Percentiles rank a stretch among this genome's conserved stretches.
These are phyloP conservation scores for Apiospora marii DNA, from an alignment of 2,329 filamentous ascomycete species.

Conservation along the genomic window DNA sequence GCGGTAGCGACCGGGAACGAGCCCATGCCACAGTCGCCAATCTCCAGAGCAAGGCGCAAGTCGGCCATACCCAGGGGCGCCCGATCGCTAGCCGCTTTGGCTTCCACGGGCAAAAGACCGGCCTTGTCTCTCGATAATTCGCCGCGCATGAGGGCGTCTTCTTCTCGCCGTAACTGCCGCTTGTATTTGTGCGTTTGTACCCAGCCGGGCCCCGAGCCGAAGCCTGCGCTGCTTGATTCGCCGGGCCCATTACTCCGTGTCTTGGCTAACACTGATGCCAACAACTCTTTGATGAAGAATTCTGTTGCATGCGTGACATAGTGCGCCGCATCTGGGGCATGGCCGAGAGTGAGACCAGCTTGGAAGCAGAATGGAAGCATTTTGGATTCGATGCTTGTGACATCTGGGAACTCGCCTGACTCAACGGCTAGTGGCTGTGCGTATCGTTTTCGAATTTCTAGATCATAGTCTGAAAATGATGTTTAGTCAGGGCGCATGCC, in stretches of 20 bases:
- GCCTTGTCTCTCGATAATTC: conserved; percentile 77
- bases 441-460: conserved; percentile 73
- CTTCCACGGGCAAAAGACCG: conserved; percentile 82
- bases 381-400: conserved; percentile 66
- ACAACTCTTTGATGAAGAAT: conserved; percentile 71
- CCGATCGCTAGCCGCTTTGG: conserved; percentile 76
- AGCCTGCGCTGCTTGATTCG: conserved; percentile 66
- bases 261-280: conserved; percentile 69
- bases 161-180: conserved; percentile 77
- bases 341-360: conserved; percentile 66
- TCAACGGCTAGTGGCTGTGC: conserved; percentile 70
- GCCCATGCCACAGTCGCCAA: conserved; percentile 78
- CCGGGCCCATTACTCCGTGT: conserved; percentile 72
- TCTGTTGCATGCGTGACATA: conserved; percentile 73
- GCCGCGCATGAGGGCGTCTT: conserved; percentile 75
- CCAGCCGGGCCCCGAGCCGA: conserved; percentile 72
- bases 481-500: neutral
- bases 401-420: conserved; percentile 74
- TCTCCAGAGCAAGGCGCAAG: conserved; percentile 75
- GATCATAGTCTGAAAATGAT: conserved; percentile 62
- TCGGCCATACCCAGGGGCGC: conserved; percentile 80
- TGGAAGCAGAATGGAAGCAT: conserved; percentile 77
- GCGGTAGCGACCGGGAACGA: conserved; percentile 80
- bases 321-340: conserved; percentile 66
- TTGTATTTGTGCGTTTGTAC: conserved; percentile 84